Evolutionary conservation across 768 basidiomycete genomes (phyloP).

Genomic region (Termitomyces sp.): DNA sequence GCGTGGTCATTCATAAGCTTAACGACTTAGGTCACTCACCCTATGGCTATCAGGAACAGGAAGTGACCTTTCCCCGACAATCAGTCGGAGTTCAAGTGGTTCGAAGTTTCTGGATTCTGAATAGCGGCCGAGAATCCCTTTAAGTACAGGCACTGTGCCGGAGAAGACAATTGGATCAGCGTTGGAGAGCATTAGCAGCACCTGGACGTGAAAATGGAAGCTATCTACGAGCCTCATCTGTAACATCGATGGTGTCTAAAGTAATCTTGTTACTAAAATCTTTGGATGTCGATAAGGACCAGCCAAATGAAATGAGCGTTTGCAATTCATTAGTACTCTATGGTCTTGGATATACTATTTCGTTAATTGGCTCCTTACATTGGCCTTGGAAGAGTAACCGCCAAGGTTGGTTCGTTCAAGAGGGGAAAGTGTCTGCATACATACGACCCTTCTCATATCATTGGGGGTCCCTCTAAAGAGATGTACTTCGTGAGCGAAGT

Average conservation of each 20-base stretch:
- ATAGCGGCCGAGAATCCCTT: not conserved
- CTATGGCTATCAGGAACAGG: slow-evolving; percentile 6
- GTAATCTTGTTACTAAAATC: not conserved
- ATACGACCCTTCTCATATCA: no score
- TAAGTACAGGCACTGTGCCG: not conserved
- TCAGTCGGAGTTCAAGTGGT: not conserved
- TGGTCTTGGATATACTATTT: slow-evolving; percentile 1
- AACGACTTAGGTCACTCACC: not conserved
- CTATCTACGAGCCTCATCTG: not conserved
- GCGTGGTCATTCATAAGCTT: not conserved
- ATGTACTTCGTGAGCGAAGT: not conserved
- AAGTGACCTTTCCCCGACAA: slow-evolving; percentile 1
- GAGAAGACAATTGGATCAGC: not conserved
- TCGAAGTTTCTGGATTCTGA: not conserved
- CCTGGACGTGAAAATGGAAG: slow-evolving; percentile 1
- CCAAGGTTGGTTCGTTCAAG: not conserved
- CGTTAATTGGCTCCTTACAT: slow-evolving; percentile 5
- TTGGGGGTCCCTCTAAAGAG: not conserved
- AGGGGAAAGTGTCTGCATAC: not conserved
- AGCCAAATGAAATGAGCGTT: not conserved
- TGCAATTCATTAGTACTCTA: not conserved
- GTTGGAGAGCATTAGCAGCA: slow-evolving; percentile 1
- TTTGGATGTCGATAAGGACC: not conserved
- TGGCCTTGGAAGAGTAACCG: not conserved
- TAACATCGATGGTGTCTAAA: not conserved